A percentile compares a stretch with the other conserved stretches of the same genome.
Evolutionary conservation across 345 rosid genomes (phyloP).

Genomic region (Carallia brachiata): DNA sequence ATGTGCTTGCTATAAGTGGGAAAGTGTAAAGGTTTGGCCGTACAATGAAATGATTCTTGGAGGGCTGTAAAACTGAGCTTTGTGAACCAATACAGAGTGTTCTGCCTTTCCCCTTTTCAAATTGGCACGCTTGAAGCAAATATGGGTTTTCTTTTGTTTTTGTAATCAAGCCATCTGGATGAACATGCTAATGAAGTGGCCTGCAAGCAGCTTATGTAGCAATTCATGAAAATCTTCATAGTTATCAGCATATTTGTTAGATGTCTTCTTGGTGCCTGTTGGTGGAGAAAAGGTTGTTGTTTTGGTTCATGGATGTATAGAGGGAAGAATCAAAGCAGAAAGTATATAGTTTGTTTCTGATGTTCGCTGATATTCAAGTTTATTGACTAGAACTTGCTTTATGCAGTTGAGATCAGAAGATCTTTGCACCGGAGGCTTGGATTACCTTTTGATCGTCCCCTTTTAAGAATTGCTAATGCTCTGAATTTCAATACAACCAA

Average conservation of each 20-base stretch:
- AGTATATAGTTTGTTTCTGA: constrained; percentile 1
- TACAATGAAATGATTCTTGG: not conserved
- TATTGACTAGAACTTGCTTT: constrained; percentile 9
- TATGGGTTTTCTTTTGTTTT: not conserved
- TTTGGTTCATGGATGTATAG: constrained; percentile 6
- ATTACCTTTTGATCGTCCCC: constrained; percentile 82
- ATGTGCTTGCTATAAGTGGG: constrained; percentile 1
- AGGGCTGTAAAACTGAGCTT: not conserved
- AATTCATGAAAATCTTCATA: not conserved
- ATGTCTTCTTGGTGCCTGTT: not conserved
- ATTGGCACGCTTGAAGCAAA: not conserved
- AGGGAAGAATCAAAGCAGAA: not conserved
- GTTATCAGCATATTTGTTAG: not conserved
- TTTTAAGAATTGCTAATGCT: constrained; percentile 79
- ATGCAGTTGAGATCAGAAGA: constrained; percentile 73
- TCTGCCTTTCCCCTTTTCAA: not conserved
- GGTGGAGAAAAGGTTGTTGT: not conserved
- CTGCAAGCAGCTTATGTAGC: not conserved
- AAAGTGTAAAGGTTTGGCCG: not conserved
- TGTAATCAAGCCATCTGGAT: not conserved
- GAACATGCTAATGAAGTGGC: not conserved
- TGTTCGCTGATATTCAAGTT: constrained; percentile 2
- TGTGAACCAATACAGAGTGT: not conserved
- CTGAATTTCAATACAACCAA: constrained; percentile 42
- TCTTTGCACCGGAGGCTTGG: constrained; percentile 75